Conservation (phyloP, 768 basidiomycete genomes). For the Pleurotus tuoliensis region DNA sequence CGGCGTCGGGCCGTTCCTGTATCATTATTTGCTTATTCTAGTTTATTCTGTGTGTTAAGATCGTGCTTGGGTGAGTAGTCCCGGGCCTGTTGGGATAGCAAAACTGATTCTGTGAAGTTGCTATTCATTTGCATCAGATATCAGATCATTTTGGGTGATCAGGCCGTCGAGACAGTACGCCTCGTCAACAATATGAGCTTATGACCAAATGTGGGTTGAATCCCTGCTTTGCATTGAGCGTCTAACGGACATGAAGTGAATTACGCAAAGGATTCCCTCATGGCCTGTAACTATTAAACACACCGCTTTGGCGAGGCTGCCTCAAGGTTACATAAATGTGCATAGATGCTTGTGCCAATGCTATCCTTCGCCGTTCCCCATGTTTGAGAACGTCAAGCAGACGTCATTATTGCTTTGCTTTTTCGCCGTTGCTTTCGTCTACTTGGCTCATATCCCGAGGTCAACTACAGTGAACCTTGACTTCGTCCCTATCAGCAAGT, state of each 20-base stretch:
- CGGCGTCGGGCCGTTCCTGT: not conserved
- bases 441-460: not conserved
- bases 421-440: not conserved
- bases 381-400: not conserved
- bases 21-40: not conserved
- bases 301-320: not conserved
- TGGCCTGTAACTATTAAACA: not conserved
- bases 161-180: no score
- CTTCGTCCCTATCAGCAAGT: not conserved
- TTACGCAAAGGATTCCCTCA: no score
- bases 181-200: no score
- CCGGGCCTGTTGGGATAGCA: not conserved
- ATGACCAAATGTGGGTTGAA: no score
- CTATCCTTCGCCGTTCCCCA: not conserved
- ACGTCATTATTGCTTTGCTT: not conserved
- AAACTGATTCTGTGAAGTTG: not conserved
- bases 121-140: no score
- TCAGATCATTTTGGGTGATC: no score
- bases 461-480: not conserved
- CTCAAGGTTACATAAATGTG: constrained; percentile 3
- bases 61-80: not conserved
- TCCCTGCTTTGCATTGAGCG: no score
- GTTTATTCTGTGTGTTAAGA: not conserved
- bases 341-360: not conserved
- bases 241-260: no score